Conservation (phyloP, 2,329 filamentous ascomycete genomes). For the Ascosphaera apis region DNA sequence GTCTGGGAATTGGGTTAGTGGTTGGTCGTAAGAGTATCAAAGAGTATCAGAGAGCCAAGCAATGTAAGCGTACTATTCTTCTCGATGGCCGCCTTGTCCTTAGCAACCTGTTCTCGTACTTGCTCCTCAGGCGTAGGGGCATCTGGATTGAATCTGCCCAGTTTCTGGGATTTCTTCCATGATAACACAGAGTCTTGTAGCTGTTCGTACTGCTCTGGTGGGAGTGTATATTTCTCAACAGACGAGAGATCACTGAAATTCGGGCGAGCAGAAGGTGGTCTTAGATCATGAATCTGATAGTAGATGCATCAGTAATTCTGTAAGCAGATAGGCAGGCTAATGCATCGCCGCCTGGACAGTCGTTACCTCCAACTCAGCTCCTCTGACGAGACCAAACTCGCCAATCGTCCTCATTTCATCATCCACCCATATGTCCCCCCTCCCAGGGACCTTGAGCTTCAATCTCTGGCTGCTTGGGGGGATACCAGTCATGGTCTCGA, state of each 20-base stretch:
- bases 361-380: constrained; percentile 21
- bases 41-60: too few species aligned
- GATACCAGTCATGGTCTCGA: constrained; percentile 83
- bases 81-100: constrained; percentile 35
- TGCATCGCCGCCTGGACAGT: too few species aligned
- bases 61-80: constrained; percentile 31
- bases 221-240: constrained; percentile 78
- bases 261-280: constrained; percentile 48
- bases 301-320: background rate
- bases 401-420: constrained; percentile 50
- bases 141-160: constrained; percentile 86
- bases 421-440: constrained; percentile 35
- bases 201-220: constrained; percentile 62
- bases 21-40: too few species aligned
- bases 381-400: constrained; percentile 20
- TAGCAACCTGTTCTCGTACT: constrained; percentile 42
- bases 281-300: constrained; percentile 50
- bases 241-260: constrained; percentile 63
- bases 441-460: constrained; percentile 40
- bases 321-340: too few species aligned
- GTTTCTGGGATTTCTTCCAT: constrained; percentile 85
- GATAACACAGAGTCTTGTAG: constrained; percentile 74
- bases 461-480: constrained; percentile 60
- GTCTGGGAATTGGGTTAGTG: background rate
- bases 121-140: constrained; percentile 52